Percentiles rank a stretch among this genome's conserved stretches.
phyloP scores from a whole-genome alignment of 1,284 basidiomycete species.

The Heterobasidion parviporum region DNA sequence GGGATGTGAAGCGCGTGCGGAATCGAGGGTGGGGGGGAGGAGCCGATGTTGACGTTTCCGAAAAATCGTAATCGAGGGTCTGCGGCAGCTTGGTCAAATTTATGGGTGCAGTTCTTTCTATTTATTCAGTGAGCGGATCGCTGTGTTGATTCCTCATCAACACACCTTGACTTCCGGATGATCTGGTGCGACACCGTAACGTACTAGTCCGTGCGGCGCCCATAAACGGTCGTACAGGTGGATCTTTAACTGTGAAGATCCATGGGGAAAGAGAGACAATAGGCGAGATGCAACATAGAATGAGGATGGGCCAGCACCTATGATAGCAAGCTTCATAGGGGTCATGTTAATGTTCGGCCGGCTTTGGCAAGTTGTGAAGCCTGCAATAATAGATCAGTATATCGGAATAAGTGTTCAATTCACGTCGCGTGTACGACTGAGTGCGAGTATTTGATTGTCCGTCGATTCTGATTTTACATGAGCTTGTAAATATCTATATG shows the following conservation, averaged over 20 bases:
- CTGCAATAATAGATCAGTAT: too few relatives aligned
- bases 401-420: too few relatives aligned
- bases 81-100: conserved; percentile 74
- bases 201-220: conserved; percentile 89
- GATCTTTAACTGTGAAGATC: conserved; percentile 44
- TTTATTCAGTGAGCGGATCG: conserved; percentile 1
- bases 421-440: too few relatives aligned
- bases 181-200: conserved; percentile 97
- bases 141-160: background rate
- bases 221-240: conserved; percentile 93
- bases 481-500: too few relatives aligned
- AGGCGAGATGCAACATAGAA: conserved; percentile 91
- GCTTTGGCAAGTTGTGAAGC: too few relatives aligned
- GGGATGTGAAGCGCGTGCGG: conserved; percentile 47
- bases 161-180: conserved; percentile 96
- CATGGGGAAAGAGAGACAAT: conserved; percentile 50
- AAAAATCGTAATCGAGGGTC: conserved; percentile 84
- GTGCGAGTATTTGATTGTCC: too few relatives aligned
- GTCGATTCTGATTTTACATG: too few relatives aligned
- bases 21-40: conserved; percentile 26
- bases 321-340: conserved; percentile 63
- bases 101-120: conserved; percentile 88
- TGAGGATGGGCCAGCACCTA: conserved; percentile 89
- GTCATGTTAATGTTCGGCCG: conserved; percentile 11
- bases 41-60: conserved; percentile 81